Evolutionary conservation across 192 early-diverging fungal species (phyloP), one percentile per base, ranked within the genome.

Genomic region (Podila clonocystis): DNA sequence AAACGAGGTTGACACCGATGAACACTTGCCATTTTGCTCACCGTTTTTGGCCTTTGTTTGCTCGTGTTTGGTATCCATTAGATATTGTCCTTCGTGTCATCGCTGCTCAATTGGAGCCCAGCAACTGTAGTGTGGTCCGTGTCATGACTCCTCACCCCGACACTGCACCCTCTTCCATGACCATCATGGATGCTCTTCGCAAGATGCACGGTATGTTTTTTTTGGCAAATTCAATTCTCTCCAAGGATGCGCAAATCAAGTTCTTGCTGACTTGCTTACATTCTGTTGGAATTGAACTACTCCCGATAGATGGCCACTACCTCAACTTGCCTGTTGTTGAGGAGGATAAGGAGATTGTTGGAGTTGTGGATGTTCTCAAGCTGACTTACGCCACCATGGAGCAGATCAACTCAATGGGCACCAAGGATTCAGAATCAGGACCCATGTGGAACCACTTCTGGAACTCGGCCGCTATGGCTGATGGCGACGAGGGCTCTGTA

Each of bases 131-230:
- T 57, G 97, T 99, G 48, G 94, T 97, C 29, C 93, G 97, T 73
- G 98, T 99, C 17, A 99, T 99, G 98, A 96, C 95, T 9, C 95
- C 95, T 63, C 91, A 96, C 65, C 95, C 95, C 9, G 94, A 96
- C 83, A 92, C 92, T 11, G 92, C 91, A 29, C 68, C 89, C 41
- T 85, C 92, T 34, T 72, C 86, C 66, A 94, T 90, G 61, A 89
- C 92, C 65, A 93, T 96, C 70, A 84, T 95, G 63, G 94, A 95
- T 62, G 95, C 93, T 22, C 86, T 96, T 67, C 92, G 91, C 77
- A 91, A 90, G 75, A 96, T 96, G 95, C 89, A 96, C 80, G 89
- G 88, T 88, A 85, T 75, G 36, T 62, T 61, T 22, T 61, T 22
- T 55, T n/a, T 55, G 26, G 29, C 17, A 38, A 41, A 15, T 66